Conservation (phyloP, 495 filamentous ascomycete species). For the Aspergillus bridgeri region DNA sequence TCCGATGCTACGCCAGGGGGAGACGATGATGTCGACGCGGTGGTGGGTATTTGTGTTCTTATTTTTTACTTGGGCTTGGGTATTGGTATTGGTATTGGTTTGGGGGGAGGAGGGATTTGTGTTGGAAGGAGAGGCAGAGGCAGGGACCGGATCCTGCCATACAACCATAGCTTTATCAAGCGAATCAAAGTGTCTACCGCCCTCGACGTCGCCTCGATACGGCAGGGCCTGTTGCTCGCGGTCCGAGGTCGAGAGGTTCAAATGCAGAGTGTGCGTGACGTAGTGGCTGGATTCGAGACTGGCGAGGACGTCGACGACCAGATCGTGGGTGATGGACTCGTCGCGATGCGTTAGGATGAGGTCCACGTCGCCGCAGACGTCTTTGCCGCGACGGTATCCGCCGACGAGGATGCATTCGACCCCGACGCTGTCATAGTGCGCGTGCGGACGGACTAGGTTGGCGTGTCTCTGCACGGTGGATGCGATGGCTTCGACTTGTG, state of each 20-base stretch:
- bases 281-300: conserved; percentile 64
- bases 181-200: conserved; percentile 60
- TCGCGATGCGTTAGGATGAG: conserved; percentile 80
- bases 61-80: conserved; percentile 47
- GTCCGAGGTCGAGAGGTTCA: conserved; percentile 62
- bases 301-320: conserved; percentile 65
- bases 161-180: conserved; percentile 91
- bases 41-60: conserved; percentile 68
- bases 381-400: conserved; percentile 81
- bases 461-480: conserved; percentile 61
- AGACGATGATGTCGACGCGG: conserved; percentile 90
- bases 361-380: conserved; percentile 74
- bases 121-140: conserved; percentile 10
- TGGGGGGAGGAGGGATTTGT: no score
- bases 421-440: conserved; percentile 33
- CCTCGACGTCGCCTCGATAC: conserved; percentile 30
- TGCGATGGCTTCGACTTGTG: conserved; percentile 71
- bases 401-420: conserved; percentile 77
- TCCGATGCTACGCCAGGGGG: conserved; percentile 81
- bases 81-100: no score
- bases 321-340: conserved; percentile 56
- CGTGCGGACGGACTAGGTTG: conserved; percentile 37
- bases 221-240: conserved; percentile 68
- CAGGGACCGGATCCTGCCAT: conserved; percentile 74
- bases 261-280: conserved; percentile 78